Base-by-base conservation (phyloP, 1,139 yeast genomes). In the Debaryomyces psychrophilus region DNA sequence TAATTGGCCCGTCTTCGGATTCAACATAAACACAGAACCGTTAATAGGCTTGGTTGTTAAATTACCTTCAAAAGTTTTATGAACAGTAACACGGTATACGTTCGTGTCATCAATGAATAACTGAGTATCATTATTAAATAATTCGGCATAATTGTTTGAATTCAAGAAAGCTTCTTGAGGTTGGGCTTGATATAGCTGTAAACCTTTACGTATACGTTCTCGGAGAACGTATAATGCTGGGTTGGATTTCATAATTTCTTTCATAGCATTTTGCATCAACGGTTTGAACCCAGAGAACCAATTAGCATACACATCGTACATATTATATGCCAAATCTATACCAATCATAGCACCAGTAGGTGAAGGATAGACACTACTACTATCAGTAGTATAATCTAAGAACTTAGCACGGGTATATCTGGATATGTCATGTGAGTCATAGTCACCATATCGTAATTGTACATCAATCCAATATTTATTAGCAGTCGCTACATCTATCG, bases 231-330 rank as follows among this genome's bases (percentile, higher is more conserved):
- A 88, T 43, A 95, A 67, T 0, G 99, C 96, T 0, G 99, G 98
- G 57, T 93, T 93, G 1, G 95, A 87, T 61, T 89, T 90, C 97
- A 92, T 89, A 42, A 95, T 88, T 46, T 95, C 95, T 52, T 82
- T 80, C 96, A 95, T 85, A 14, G 98, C 96, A 60, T 86, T 90
- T 60, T 88, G 96, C 71, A 93, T 75, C 59, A 95, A 73, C 4
- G 92, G 90, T 63, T 95, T 95, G 64, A 93, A 71, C 1, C 98
- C 98, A 3, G 95, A 93, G 70, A 93, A 88, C 98, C 99, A 95
- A 58, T 90, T 90, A 29, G 99, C 99, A 65, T 90, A 95, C 0
- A 96, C 93, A 65, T 90, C 97, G 61, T 89, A 90, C 86, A 90
- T 88, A 64, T 93, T 93, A 65, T 95, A 95, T 0, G 99, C 97